Conservation (phyloP, 768 basidiomycete species). For the Lentinula sp. region DNA sequence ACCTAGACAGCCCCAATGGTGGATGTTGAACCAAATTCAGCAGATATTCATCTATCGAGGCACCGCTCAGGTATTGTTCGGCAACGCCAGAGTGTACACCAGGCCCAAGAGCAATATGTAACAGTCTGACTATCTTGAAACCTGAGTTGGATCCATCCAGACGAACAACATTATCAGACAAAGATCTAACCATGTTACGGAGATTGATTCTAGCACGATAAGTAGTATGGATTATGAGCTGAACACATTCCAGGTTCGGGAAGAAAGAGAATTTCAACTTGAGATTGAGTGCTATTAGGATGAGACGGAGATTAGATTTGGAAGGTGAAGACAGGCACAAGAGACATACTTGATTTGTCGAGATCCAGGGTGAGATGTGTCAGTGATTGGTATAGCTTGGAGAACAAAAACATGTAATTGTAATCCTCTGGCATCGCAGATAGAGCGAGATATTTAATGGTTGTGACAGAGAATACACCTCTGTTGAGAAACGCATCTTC, state of each 20-base stretch:
- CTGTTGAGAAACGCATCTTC: neutral
- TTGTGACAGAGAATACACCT: neutral
- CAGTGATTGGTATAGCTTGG: neutral
- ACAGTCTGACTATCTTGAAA: too few species aligned
- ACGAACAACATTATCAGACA: neutral
- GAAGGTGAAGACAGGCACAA: neutral
- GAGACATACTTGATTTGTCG: neutral
- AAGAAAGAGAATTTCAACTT: neutral
- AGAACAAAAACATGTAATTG: neutral
- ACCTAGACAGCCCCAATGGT: neutral
- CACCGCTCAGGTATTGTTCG: too few species aligned
- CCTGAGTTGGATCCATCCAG: too few species aligned
- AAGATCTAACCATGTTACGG: neutral
- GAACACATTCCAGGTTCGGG: neutral
- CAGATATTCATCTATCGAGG: too few species aligned
- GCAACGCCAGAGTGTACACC: too few species aligned
- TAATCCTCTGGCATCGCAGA: neutral
- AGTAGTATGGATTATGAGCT: neutral
- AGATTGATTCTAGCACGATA: neutral
- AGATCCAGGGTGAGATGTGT: constrained; percentile 1
- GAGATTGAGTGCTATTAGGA: neutral
- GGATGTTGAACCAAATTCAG: neutral
- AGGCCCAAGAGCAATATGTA: too few species aligned
- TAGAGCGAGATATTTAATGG: neutral
- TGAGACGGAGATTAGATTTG: neutral